Evolutionary conservation across 2,329 filamentous ascomycete species (phyloP).

Genomic region (Fusarium haematococcum): DNA sequence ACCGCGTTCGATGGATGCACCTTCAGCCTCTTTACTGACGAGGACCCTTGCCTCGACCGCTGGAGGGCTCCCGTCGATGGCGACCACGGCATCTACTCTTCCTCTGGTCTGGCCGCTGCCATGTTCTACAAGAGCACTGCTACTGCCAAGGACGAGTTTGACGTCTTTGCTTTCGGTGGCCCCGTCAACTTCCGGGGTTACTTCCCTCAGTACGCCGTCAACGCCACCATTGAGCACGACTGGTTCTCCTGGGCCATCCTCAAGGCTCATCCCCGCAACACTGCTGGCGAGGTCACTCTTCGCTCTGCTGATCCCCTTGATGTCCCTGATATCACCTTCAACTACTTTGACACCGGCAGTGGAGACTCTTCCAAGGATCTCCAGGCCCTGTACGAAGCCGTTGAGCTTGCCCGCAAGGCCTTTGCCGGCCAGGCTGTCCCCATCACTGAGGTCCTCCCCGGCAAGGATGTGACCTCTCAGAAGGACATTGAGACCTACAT

Average conservation of each 20-base stretch:
- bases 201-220: conserved; percentile 65
- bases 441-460: conserved; percentile 38
- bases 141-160: conserved; percentile 55
- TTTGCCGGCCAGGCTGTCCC: conserved; percentile 37
- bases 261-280: conserved; percentile 73
- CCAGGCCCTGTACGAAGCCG: conserved; percentile 67
- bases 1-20: conserved; percentile 47
- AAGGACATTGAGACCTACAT: conserved; percentile 39
- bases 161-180: conserved; percentile 66
- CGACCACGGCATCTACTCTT: conserved; percentile 50
- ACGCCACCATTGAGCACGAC: conserved; percentile 57
- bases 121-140: conserved; percentile 54
- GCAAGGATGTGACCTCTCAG: conserved; percentile 22
- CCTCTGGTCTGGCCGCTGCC: conserved; percentile 65
- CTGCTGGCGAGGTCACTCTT: conserved; percentile 71
- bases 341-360: conserved; percentile 66
- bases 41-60: conserved; percentile 52
- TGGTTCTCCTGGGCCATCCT: conserved; percentile 59
- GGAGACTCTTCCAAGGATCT: conserved; percentile 61
- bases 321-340: conserved; percentile 71
- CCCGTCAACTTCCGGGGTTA: conserved; percentile 68
- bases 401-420: conserved; percentile 63
- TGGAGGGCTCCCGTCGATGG: conserved; percentile 47
- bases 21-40: conserved; percentile 43
- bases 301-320: conserved; percentile 72